Evolutionary conservation across 192 early-diverging fungal genomes (phyloP).

Genomic region (Pilobolus umbonatus): DNA sequence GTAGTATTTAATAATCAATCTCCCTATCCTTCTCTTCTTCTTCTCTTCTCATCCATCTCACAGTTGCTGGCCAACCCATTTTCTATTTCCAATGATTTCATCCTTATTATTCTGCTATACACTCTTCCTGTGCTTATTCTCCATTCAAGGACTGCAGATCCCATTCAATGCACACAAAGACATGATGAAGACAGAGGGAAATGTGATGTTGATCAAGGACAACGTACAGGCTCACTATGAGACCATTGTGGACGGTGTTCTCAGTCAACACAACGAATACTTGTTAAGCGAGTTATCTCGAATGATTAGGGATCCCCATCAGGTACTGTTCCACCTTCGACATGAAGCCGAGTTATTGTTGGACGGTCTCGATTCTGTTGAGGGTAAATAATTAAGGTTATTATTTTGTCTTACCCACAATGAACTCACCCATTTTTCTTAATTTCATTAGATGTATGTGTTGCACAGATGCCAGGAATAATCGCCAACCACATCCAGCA

Average conservation of each 20-base stretch:
- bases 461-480: constrained; percentile 14
- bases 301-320: background rate
- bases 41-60: background rate
- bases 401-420: background rate
- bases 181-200: background rate
- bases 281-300: constrained; percentile 1
- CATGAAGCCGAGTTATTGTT: background rate
- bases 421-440: too few species aligned
- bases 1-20: background rate
- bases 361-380: background rate
- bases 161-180: background rate
- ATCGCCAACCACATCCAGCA: constrained; percentile 13
- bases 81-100: background rate
- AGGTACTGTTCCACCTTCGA: background rate
- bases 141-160: background rate
- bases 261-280: constrained; percentile 6
- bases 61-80: constrained; percentile 7
- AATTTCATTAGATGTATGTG: constrained; percentile 1
- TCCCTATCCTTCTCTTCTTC: background rate
- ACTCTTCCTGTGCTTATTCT: background rate
- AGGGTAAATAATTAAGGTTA: background rate
- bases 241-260: background rate
- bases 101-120: background rate
- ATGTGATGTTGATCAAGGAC: background rate
- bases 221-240: constrained; percentile 11